phyloP scores from a whole-genome alignment of 805 yeast genomes.

The Priceomyces melissophilus region DNA sequence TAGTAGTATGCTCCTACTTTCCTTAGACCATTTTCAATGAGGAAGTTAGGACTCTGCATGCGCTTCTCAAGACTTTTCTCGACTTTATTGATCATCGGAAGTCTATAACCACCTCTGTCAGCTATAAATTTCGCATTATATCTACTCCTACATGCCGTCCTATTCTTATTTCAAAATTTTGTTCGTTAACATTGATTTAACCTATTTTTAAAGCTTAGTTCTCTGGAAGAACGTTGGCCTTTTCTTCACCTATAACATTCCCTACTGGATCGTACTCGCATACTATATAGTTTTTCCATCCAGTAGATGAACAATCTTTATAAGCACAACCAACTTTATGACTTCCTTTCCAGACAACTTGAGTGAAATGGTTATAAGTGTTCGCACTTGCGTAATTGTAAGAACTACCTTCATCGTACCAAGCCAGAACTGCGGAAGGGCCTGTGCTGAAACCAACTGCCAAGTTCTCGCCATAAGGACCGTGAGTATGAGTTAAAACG shows the following conservation, averaged over 20 bases:
- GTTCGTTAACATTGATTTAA: not conserved
- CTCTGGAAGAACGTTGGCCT: constrained; percentile 20
- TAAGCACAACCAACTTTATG: constrained; percentile 68
- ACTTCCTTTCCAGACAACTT: constrained; percentile 67
- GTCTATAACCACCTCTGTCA: not conserved
- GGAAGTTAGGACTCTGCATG: constrained; percentile 4
- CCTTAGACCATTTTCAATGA: constrained; percentile 28
- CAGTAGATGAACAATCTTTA: constrained; percentile 48
- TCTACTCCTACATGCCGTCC: not conserved
- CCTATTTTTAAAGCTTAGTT: not conserved
- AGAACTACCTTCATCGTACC: constrained; percentile 33
- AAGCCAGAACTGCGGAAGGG: constrained; percentile 27
- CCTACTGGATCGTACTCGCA: constrained; percentile 36
- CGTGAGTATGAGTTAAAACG: constrained; percentile 32
- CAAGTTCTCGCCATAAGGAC: constrained; percentile 36
- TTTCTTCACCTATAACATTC: constrained; percentile 29
- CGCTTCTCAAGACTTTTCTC: no score
- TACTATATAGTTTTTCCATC: constrained; percentile 31
- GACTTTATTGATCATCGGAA: no score
- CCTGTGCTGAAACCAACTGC: constrained; percentile 33
- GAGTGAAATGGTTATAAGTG: constrained; percentile 55
- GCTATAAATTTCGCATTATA: not conserved
- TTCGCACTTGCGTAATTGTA: constrained; percentile 23
- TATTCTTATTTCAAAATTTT: not conserved
- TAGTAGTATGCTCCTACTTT: constrained; percentile 35